phyloP scores from a whole-genome alignment of 1,139 yeast species.

The Candida sojae region DNA sequence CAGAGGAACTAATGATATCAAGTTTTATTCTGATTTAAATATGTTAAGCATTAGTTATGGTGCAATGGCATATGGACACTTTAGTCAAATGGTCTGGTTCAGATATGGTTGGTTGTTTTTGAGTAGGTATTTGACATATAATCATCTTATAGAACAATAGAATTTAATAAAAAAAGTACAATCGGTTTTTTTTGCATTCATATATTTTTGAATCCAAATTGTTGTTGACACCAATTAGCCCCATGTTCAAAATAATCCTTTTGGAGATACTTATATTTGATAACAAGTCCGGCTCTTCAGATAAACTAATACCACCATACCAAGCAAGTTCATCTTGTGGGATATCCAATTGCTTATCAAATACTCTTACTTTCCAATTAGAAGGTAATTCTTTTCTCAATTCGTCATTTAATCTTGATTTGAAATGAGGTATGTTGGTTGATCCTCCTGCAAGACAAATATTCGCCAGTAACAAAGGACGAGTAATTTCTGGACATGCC shows the following conservation, averaged over 20 bases:
- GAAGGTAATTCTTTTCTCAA: slow-evolving; percentile 67
- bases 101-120: slow-evolving; percentile 84
- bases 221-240: slow-evolving; percentile 72
- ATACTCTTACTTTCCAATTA: slow-evolving; percentile 62
- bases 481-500: slow-evolving; percentile 70
- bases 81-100: slow-evolving; percentile 94
- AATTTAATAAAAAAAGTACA: neutral
- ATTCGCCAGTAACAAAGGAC: slow-evolving; percentile 80
- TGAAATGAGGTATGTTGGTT: slow-evolving; percentile 67
- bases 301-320: slow-evolving; percentile 52
- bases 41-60: slow-evolving; percentile 61
- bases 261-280: slow-evolving; percentile 63
- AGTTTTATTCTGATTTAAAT: slow-evolving; percentile 54
- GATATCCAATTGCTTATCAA: slow-evolving; percentile 19
- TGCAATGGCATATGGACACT: slow-evolving; percentile 84
- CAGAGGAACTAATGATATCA: slow-evolving; percentile 27
- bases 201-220: slow-evolving; percentile 62
- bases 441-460: slow-evolving; percentile 85
- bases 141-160: slow-evolving; percentile 53
- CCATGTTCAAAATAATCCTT: slow-evolving; percentile 89
- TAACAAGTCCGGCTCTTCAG: slow-evolving; percentile 48
- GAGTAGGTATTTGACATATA: slow-evolving; percentile 74
- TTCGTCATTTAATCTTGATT: slow-evolving; percentile 58
- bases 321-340: slow-evolving; percentile 34
- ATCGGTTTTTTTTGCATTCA: no score